Evolutionary conservation across 1,284 basidiomycete genomes (phyloP), one percentile per base, ranked within the genome.

Genomic region (Malassezia japonica): DNA sequence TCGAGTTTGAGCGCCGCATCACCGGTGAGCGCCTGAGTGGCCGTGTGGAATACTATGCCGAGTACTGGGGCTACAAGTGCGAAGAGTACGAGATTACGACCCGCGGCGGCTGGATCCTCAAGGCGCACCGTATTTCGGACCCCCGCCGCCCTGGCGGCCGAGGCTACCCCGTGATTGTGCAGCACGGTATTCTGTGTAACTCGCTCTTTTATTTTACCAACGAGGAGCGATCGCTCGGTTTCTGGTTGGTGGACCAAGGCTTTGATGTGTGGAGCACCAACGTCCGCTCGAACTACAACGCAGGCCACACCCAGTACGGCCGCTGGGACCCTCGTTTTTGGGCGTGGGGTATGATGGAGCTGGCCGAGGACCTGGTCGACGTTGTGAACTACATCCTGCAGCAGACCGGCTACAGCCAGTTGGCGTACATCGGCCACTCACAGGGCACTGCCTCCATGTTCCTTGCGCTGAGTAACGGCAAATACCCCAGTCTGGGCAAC

Each of bases 31-130:
- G 70, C 13, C 57, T 62, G 29, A 63, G 60, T 15, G 66, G 61
- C 33, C 50, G 67, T 28, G 59, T 64, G 20, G 59, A 61, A 34
- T 72, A 72, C 58, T 72, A 72, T 35, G 62, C 67, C 40, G 64
- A 69, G 45, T 75, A 62, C 60, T 75, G 65, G 61, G 74, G 74
- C 8, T 74, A 74, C 61, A 53, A 65, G 25, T 75, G 73, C 48
- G 70, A 72, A 48, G 64, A 65, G 48, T 64, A 70, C 46, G 70
- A 72, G 20, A 66, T 72, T 34, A 51, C 63, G 43, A 72, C 70
- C 23, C 57, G 62, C 27, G 70, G 59, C 9, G 70, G 70, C 24
- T 72, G 70, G 70, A 65, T 70, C 45, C 61, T 72, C 54, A 69
- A 70, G 46, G 65, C 63, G n/a, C 68, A 72, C 39, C 59, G 67